Evolutionary conservation across 768 basidiomycete species (phyloP), one percentile per base, ranked within the genome.

Genomic region (Suillus alpinus): DNA sequence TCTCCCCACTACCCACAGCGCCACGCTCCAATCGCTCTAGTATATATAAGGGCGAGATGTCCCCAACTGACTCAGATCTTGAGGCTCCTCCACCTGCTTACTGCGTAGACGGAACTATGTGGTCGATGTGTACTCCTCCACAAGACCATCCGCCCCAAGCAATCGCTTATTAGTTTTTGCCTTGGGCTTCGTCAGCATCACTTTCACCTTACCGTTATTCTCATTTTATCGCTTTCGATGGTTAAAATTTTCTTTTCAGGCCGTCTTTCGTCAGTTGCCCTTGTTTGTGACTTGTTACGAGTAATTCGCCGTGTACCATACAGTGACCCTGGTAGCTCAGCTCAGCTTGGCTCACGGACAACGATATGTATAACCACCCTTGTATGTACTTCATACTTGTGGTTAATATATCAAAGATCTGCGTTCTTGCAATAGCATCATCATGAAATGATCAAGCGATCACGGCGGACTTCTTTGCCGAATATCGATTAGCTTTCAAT

Each of bases 61-160:
- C 56, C 26, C 62, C 65, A 3, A 52, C 59, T 7, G 36, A 18
- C 1, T 49, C 63, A 6, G 57, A 68, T 23, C 43, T 73, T 37
- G 72, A 72, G 13, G 62, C 61, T 9, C 71, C 71, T 26, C 72
- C 71, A 9, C 72, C 71, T 0, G 72, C 62, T 2, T 74, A 72
- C 43, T 61, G 61, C 37, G 62, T 57, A 23, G 65, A 73, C 6
- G 46, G 55, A n/a, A 3, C 49, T 7, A 29, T 49, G 37, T 56
- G 63, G 65, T 18, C 58, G 3, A 18, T 50, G 16, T 60, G 62
- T 55, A 39, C 53, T 6, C 53, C 53, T 29, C 53, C 53, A 55
- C 26, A 23, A 39, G 37, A 55, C 37, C 53, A 55, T 39, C 37
- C 37, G 5, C 37, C 36, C 16, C 53, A 40, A 39, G 16, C 37